Evolutionary conservation across 106 monocot species (phyloP).

Genomic region (Platanthera guangdongensis): DNA sequence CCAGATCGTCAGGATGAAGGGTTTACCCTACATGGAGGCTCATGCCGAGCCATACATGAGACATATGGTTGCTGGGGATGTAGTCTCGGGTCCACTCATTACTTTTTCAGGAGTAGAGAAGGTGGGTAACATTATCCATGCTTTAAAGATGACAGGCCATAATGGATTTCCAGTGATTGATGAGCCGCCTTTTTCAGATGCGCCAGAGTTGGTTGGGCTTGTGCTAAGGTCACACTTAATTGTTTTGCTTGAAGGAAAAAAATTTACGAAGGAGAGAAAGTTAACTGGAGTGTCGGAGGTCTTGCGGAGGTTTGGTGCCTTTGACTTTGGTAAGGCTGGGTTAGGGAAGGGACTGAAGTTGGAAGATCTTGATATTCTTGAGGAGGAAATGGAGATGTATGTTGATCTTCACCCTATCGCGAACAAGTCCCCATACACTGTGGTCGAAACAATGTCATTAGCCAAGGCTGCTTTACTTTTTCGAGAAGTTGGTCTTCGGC

Average conservation of each 20-base stretch:
- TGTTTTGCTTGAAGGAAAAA: constrained; percentile 61
- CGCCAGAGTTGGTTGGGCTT: constrained; percentile 65
- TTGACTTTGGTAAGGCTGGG: constrained; percentile 69
- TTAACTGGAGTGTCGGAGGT: constrained; percentile 20
- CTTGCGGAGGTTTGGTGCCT: constrained; percentile 36
- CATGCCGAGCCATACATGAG: constrained; percentile 95
- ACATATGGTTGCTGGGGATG: constrained; percentile 65
- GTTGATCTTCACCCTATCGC: constrained; percentile 61
- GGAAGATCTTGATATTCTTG: constrained; percentile 42
- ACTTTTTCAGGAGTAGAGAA: constrained; percentile 68
- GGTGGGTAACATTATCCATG: constrained; percentile 56
- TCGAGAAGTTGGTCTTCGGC: constrained; percentile 54
- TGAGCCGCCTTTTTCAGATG: constrained; percentile 69
- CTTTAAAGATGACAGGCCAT: constrained; percentile 68
- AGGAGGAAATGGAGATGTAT: constrained; percentile 81
- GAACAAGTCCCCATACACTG: constrained; percentile 67
- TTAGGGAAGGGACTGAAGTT: constrained; percentile 65
- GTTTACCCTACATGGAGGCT: constrained; percentile 83
- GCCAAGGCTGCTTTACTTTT: constrained; percentile 69
- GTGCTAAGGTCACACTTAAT: constrained; percentile 70
- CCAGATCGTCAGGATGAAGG: constrained; percentile 84
- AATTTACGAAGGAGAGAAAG: constrained; percentile 52
- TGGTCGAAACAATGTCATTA: constrained; percentile 63
- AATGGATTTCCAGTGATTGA: constrained; percentile 85
- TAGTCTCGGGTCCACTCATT: constrained; percentile 61